Base-by-base conservation (phyloP, 345 rosid genomes). In the Reutealis trisperma region DNA sequence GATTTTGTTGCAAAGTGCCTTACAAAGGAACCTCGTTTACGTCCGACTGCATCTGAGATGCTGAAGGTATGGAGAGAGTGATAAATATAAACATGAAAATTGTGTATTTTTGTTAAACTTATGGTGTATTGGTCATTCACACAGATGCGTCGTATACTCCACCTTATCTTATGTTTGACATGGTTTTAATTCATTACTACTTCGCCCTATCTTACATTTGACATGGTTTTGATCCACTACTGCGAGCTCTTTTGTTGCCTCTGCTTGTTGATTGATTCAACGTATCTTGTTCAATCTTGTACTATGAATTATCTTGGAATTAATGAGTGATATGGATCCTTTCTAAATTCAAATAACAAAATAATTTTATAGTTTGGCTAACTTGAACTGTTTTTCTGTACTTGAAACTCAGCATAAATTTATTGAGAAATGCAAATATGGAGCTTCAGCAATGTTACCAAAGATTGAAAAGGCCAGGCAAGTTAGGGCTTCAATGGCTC, bases 1-100 rank as follows among this genome's bases (percentile, higher is more conserved):
- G 99, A 96, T 88, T 96, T 96, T 86, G 90, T 93, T 77, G 99
- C 99, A 8, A 93, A 89, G 86, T 92, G 93, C 88, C 94, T 96
- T 32, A 93, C 99, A 71, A 96, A 96, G 77, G 99, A 96, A 80
- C 94, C 99, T 75, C 94, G 98, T 60, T 78, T 85, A 80, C 98
- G 99, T 62, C 99, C 98, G 68, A 87, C 97, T 73, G 99, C 99
- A 82, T 85, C 88, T 63, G 99, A 96, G 89, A 92, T 96, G 97
- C 85, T 93, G 74, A 96, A 93, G 94, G 99, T 95, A 82, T 78
- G 83, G 25, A 51, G 4, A 67, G n/a, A n/a, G 47, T 72, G 27
- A 70, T 69, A 37, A 21, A 41, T 41, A 18, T 72, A 2, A 57
- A 25, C 3, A 30, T 54, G 24, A 55, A 54, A 45, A 73, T 41